phyloP scores from a whole-genome alignment of 1,139 yeast genomes.

The Hyphopichia wangnamkhiaoensis region DNA sequence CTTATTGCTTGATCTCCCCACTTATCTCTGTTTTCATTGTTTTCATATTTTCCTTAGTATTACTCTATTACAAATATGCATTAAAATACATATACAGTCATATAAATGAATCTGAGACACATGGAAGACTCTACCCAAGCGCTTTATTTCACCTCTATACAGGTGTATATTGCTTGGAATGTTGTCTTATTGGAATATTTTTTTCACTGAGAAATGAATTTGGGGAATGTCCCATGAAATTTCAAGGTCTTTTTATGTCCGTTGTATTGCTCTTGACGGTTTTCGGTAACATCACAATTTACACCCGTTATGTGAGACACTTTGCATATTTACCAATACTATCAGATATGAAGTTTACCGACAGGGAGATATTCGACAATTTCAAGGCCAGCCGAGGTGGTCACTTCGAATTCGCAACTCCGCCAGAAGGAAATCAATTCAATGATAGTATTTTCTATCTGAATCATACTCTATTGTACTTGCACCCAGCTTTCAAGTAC shows the following conservation, averaged over 20 bases:
- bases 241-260: constrained; percentile 51
- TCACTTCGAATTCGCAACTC: not conserved
- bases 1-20: constrained; percentile 79
- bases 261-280: constrained; percentile 38
- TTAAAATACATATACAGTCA: constrained; percentile 55
- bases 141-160: constrained; percentile 75
- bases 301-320: constrained; percentile 28
- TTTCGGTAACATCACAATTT: constrained; percentile 34
- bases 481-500: constrained; percentile 37
- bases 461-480: constrained; percentile 24
- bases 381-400: not conserved
- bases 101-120: constrained; percentile 59
- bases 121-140: constrained; percentile 68
- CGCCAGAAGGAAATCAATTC: not conserved
- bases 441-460: constrained; percentile 10
- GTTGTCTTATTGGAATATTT: constrained; percentile 74
- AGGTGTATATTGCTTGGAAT: constrained; percentile 79
- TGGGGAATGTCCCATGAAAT: constrained; percentile 32
- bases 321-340: constrained; percentile 33
- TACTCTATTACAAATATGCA: constrained; percentile 69
- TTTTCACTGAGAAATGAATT: constrained; percentile 53
- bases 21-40: constrained; percentile 64
- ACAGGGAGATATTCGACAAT: not conserved
- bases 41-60: constrained; percentile 56
- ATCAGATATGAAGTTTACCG: constrained; percentile 12